Evolutionary conservation across 805 yeast genomes (phyloP), one percentile per base, ranked within the genome.

Genomic region (Candida peoriensis): DNA sequence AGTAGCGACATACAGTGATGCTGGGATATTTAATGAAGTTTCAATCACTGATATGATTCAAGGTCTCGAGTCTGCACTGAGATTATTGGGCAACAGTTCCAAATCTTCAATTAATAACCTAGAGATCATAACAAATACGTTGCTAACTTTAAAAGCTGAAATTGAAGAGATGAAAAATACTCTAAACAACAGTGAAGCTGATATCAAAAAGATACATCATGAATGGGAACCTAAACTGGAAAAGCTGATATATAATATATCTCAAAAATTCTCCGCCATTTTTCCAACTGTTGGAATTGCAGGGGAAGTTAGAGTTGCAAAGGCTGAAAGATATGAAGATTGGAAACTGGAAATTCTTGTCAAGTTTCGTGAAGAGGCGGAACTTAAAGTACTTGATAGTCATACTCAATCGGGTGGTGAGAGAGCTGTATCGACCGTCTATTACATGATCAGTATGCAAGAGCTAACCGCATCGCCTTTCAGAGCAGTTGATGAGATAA

Each of bases 371-470:
- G 87, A 82, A 44, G 74, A 70, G 31, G 77, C 88, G 12, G 77
- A 70, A n/a, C 57, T 83, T 39, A 78, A 78, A 43, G 73, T 74
- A 14, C 66, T 93, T 32, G 89, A 86, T 50, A 76, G 86, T n/a
- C 87, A 82, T 38, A 76, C 90, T 3, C 98, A 93, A 56, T 86
- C 96, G 1, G 99, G 99, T 37, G 99, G 99, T 33, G 99, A 93
- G 58, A 75, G 96, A 51, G 95, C 97, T 1, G 96, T 93, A 0
- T 81, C 97, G 0, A 93, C 97, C 0, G 90, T 90, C 3, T 74
- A 89, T 34, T 93, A 83, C 55, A 73, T 93, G 53, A 84, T 93
- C 68, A 80, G 97, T 2, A 65, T 93, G 43, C 99, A 93, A 61
- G 90, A 88, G 9, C 68, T 83, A 38, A 80, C 97, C 0, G 72